Conservation (phyloP, 139 green algal genomes). For the Bryopsis sp. region DNA sequence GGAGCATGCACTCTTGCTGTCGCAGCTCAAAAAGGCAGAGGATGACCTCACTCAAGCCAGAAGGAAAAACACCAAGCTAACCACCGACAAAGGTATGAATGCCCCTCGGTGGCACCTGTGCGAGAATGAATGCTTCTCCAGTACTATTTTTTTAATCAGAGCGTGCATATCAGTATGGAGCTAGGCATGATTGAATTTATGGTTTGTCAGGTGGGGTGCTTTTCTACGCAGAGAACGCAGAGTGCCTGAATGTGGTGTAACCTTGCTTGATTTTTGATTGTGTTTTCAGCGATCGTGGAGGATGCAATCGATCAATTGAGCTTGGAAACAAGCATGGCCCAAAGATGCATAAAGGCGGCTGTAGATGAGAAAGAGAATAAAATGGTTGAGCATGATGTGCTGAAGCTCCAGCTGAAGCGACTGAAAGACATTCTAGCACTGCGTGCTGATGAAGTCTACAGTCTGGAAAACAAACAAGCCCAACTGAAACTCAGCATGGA, state of each 20-base stretch:
- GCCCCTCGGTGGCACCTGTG: neutral
- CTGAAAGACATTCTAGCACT: constrained; percentile 37
- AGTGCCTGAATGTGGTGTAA: too few species aligned
- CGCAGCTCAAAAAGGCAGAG: constrained; percentile 60
- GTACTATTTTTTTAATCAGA: neutral
- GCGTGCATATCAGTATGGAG: neutral
- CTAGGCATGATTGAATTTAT: too few species aligned
- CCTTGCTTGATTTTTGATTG: constrained; percentile 8
- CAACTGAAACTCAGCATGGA: constrained; percentile 65
- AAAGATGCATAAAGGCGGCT: constrained; percentile 22
- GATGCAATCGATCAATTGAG: constrained; percentile 40
- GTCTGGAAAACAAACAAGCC: constrained; percentile 62
- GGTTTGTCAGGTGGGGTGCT: too few species aligned
- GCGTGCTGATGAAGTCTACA: constrained; percentile 58
- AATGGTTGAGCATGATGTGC: constrained; percentile 74
- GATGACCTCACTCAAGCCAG: constrained; percentile 49
- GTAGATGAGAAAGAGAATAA: constrained; percentile 58
- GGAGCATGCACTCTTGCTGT: constrained; percentile 59
- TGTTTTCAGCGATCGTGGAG: constrained; percentile 31
- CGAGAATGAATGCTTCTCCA: neutral
- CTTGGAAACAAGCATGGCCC: constrained; percentile 56
- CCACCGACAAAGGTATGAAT: constrained; percentile 14
- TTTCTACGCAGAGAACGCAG: too few species aligned
- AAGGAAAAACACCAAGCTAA: constrained; percentile 25
- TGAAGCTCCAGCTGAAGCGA: constrained; percentile 62